Base-by-base conservation (phyloP, 768 basidiomycete genomes). In the Mycena rosella region DNA sequence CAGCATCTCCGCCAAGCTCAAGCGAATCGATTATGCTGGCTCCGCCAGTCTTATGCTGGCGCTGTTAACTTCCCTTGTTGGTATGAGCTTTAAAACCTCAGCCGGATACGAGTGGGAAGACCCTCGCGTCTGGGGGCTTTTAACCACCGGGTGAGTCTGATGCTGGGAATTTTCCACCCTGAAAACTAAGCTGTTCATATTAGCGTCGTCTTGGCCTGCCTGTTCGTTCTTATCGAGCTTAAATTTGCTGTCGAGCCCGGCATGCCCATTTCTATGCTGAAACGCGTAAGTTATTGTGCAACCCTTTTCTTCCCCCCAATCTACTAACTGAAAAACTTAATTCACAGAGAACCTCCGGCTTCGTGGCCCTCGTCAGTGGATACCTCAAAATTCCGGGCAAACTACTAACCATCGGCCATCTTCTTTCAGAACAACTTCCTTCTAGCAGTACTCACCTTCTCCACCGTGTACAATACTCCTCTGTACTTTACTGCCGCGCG, bases 401-500 rank as follows among this genome's bases (percentile, higher is more conserved):
- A 36, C 3, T 45, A 27, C n/a, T 24, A 14, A 4, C 5, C 24
- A 14, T 38, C 26, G 38, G n/a, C n/a, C n/a, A n/a, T n/a, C n/a
- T n/a, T n/a, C n/a, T 13, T 20, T 42, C 14, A 62, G 60, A 54
- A 65, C 60, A 67, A 38, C 54, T 69, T 65, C 38, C 51, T 69
- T 18, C 38, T 67, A 29, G 59, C 63, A 2, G 52, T 65, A 2
- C 51, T 64, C 42, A 26, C 52, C 2, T 63, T 60, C 60, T 67
- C 65, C 38, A 67, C 88, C 86, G 79, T 92, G 14, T 91, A 90
- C 76, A 91, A 90, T 74, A 77, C 88, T 34, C 90, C 91, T 0
- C 74, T 91, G 76, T 91, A 87, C 74, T 92, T 90, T 72, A 85
- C 87, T 47, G 87, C 88, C 5, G 91, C 89, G 29, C 80, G 83